Conservation (phyloP, 495 filamentous ascomycete species). For the Neurospora sp. region DNA sequence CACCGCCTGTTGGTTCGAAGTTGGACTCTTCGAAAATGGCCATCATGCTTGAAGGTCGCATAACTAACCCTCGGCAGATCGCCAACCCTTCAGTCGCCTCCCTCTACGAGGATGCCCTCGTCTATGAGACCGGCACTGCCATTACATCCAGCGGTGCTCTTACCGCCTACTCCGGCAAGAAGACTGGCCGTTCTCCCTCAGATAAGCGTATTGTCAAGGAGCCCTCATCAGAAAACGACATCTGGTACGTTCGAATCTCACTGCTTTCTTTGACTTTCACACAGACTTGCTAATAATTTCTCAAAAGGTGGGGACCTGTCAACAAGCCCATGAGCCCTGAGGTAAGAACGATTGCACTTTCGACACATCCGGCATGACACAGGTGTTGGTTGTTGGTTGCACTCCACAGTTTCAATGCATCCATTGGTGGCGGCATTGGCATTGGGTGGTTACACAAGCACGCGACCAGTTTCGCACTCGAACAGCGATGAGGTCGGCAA, state of each 20-base stretch:
- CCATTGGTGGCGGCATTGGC: neutral
- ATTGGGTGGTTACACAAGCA: neutral
- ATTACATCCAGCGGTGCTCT: slow-evolving; percentile 92
- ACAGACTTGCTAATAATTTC: neutral
- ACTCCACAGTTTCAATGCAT: neutral
- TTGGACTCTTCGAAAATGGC: neutral
- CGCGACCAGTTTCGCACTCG: neutral
- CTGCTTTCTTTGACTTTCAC: neutral
- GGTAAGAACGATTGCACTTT: slow-evolving; percentile 47
- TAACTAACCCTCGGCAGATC: slow-evolving; percentile 44
- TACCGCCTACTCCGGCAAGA: slow-evolving; percentile 94
- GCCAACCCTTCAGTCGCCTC: slow-evolving; percentile 84
- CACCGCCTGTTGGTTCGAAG: neutral
- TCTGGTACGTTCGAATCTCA: slow-evolving; percentile 74
- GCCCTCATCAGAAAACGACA: slow-evolving; percentile 72
- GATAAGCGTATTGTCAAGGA: slow-evolving; percentile 98
- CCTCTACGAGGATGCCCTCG: slow-evolving; percentile 97
- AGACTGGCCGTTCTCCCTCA: slow-evolving; percentile 91
- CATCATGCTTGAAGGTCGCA: slow-evolving; percentile 6
- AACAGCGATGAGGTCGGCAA: neutral
- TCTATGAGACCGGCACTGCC: slow-evolving; percentile 95
- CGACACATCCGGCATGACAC: neutral
- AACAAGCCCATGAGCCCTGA: slow-evolving; percentile 98
- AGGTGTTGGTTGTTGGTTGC: neutral
- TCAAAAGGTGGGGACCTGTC: slow-evolving; percentile 57